Evolutionary conservation across 1,139 yeast genomes (phyloP).

Genomic region (Candida buenavistaensis): DNA sequence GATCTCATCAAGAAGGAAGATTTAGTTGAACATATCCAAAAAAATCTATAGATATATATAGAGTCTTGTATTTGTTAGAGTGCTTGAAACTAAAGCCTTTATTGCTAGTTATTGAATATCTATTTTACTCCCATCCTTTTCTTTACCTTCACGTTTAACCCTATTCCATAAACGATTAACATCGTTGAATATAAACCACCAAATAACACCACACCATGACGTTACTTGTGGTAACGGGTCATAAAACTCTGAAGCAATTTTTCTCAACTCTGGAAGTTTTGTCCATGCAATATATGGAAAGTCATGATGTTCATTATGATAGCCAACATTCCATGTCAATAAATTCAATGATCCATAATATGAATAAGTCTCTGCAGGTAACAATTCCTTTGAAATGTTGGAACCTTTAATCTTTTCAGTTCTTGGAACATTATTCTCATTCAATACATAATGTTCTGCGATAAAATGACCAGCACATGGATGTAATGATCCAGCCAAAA

Average conservation of each 20-base stretch:
- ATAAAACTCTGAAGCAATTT: slow-evolving; percentile 78
- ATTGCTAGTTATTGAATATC: too few relatives aligned
- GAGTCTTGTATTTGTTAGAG: too few relatives aligned
- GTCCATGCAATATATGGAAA: slow-evolving; percentile 95
- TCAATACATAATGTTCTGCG: slow-evolving; percentile 85
- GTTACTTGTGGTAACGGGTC: slow-evolving; percentile 75
- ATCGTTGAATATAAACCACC: slow-evolving; percentile 68
- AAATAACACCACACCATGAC: slow-evolving; percentile 78
- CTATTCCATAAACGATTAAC: slow-evolving; percentile 76
- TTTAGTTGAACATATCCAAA: slow-evolving; percentile 55
- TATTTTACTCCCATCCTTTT: slow-evolving; percentile 32
- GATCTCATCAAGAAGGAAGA: slow-evolving; percentile 65
- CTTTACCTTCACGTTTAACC: slow-evolving; percentile 61
- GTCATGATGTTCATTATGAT: slow-evolving; percentile 94
- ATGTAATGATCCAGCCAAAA: slow-evolving; percentile 87
- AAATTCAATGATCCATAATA: slow-evolving; percentile 80
- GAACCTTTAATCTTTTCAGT: slow-evolving; percentile 13
- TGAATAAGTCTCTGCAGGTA: slow-evolving; percentile 80
- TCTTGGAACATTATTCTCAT: slow-evolving; percentile 52
- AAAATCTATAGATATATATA: too few relatives aligned
- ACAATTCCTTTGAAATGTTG: slow-evolving; percentile 31
- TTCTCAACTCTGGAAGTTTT: slow-evolving; percentile 62
- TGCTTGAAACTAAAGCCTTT: too few relatives aligned
- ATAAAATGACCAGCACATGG: slow-evolving; percentile 96
- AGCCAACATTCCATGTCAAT: slow-evolving; percentile 90